These are phyloP conservation scores for Forsythia suspensa DNA, from an alignment of 257 asterid genomes.

Conservation along the genomic window DNA sequence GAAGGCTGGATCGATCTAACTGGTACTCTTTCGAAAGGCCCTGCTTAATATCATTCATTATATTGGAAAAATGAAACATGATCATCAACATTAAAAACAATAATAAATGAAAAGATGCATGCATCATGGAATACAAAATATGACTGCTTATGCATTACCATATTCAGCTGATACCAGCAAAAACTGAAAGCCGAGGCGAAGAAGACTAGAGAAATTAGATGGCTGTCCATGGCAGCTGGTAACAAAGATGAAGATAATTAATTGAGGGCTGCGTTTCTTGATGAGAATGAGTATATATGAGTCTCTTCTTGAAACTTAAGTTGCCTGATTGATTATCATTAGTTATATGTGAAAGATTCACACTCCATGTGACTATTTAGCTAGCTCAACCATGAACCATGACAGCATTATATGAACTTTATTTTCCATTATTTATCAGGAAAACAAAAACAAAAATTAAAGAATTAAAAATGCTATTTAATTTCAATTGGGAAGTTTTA, in stretches of 20 bases:
- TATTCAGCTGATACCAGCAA: conserved; percentile 1
- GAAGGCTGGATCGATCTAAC: background rate
- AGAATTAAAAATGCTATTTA: too few relatives aligned
- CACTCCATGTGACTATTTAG: too few relatives aligned
- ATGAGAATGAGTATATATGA: too few relatives aligned
- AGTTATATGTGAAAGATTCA: background rate
- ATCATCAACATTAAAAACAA: background rate
- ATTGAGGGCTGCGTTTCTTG: too few relatives aligned
- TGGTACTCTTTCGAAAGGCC: conserved; percentile 15
- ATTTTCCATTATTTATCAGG: background rate
- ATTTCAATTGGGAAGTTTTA: background rate
- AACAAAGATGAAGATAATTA: too few relatives aligned
- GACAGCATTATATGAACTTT: background rate
- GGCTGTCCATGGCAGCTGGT: background rate
- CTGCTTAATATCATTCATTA: conserved; percentile 17
- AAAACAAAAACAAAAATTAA: too few relatives aligned
- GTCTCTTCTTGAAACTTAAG: too few relatives aligned
- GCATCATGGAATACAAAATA: background rate
- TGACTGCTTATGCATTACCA: conserved; percentile 2
- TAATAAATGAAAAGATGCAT: background rate
- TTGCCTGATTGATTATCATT: too few relatives aligned
- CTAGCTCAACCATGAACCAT: background rate
- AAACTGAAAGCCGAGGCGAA: background rate
- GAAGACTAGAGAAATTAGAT: conserved; percentile 10
- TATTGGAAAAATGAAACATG: background rate